Base-by-base conservation (phyloP, 1,139 yeast genomes). In the Debaryomyces subglobosus region DNA sequence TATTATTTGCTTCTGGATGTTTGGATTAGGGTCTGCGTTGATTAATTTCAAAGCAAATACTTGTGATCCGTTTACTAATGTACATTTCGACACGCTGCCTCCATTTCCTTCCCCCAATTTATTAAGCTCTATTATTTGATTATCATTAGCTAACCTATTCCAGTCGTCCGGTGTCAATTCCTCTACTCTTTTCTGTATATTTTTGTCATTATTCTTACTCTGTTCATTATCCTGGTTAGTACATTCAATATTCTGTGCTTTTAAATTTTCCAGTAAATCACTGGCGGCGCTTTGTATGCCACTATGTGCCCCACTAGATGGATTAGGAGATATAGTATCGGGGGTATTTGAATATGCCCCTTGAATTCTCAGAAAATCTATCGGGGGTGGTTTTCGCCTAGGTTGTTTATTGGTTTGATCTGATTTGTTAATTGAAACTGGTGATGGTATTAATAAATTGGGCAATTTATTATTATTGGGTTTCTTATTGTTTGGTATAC, bases 31-130 rank as follows among this genome's bases (percentile, higher is more conserved):
- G 29, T 89, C 86, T 43, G 85, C 81, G 51, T 81, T 81, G 34
- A 86, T 86, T n/a, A 86, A 77, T 67, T 94, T 94, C 50, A 94
- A 69, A 0, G 99, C 99, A 77, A 94, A 92, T 3, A 91, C 74
- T 32, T 82, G 82, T 35, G 64, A 57, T 6, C 85, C 82, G 39
- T 74, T 64, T 49, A 71, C 71, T 40, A 86, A 70, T 54, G 70
- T 73, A 65, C 98, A 94, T 62, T 89, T 83, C 21, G 86, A 79
- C 9, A 94, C 99, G 16, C 90, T 79, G 1, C 99, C 99, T 9
- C 97, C 96, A 39, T 89, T 87, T 13, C 99, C 99, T 70, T 94
- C 98, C 15, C 99, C 99, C 15, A 94, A 68, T 37, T 82, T 77
- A 29, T 84, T 84, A 37, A 91, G 58, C 46, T 85, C 87, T 5